phyloP scores from a whole-genome alignment of 1,284 basidiomycete genomes.

The Macrocystidia cucumis region DNA sequence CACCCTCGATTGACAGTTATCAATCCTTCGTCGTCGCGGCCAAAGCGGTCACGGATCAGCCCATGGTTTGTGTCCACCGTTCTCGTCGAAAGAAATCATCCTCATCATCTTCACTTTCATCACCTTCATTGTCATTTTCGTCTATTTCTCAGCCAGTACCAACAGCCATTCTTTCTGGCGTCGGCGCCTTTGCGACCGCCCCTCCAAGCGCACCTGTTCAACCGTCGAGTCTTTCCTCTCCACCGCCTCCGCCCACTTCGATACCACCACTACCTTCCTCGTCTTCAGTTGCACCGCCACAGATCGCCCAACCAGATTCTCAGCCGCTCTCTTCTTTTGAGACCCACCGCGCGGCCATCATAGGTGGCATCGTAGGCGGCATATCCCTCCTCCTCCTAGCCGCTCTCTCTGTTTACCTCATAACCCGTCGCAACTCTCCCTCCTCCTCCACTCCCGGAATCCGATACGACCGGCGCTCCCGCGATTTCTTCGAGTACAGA shows the following conservation, averaged over 20 bases:
- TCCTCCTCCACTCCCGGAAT: no score
- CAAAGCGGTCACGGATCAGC: conserved; percentile 15
- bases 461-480: conserved; percentile 7
- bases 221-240: conserved; percentile 1
- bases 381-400: conserved; percentile 13
- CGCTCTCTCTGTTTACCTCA: conserved; percentile 10
- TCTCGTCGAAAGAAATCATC: neutral
- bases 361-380: conserved; percentile 24
- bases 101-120: conserved; percentile 1
- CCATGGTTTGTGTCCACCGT: conserved; percentile 15
- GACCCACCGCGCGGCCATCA: conserved; percentile 18
- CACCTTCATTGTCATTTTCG: neutral
- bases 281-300: conserved; percentile 2
- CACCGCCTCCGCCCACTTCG: neutral
- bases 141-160: conserved; percentile 8
- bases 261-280: conserved; percentile 1
- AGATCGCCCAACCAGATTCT: neutral
- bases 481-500: conserved; percentile 13
- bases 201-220: conserved; percentile 11
- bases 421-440: conserved; percentile 9
- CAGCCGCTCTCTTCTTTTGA: conserved; percentile 4
- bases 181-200: conserved; percentile 20
- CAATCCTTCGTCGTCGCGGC: conserved; percentile 18
- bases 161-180: conserved; percentile 15
- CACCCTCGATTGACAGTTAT: conserved; percentile 20